Base-by-base conservation (phyloP, 257 asterid genomes). In the Ocimum tenuiflorum region DNA sequence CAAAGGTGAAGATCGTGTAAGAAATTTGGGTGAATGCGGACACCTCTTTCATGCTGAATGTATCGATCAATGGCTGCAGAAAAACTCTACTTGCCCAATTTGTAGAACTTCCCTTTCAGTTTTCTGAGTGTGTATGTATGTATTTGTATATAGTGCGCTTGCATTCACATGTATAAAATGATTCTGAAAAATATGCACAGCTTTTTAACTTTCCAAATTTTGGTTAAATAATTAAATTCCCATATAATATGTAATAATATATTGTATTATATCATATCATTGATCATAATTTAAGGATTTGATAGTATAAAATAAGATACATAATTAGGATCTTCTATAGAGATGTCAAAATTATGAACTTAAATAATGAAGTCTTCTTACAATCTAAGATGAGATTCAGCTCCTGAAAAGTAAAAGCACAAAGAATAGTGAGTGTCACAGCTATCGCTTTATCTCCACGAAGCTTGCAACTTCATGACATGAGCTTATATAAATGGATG, bases 41-140 rank as follows among this genome's bases (percentile, higher is more conserved):
- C 82, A 78, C 57, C 72, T 60, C 60, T 77, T 77, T 13, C 82
- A 78, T 65, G 82, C 55, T 13, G 68, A 65, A 22, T 78, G 82
- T 41, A 66, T 78, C 59, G 69, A 78, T 54, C 64, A 53, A 59
- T 78, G 82, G 79, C 63, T 78, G 9, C 71, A 11, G 1, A 69
- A 64, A 13, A 73, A 56, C 47, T 65, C 17, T 7, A 65, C 71
- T 8, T 78, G 82, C 60, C 82, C 82, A 12, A 49, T 78, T 35
- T 75, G 79, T 29, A 75, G 79, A 31, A 55, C 60, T 57, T 19
- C 68, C 13, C 68, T 63, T 68, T 62, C 74, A 14, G 65, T 38
- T 59, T 6, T 20, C 51, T 59, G 50, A 19, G 22, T 13, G 36
- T 12, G 11, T 39, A 20, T 6, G 20, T 20, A 20, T 22, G 64